Evolutionary conservation across 1,139 yeast genomes (phyloP), one percentile per base, ranked within the genome.

Genomic region (Yamadazyma friedrichii): DNA sequence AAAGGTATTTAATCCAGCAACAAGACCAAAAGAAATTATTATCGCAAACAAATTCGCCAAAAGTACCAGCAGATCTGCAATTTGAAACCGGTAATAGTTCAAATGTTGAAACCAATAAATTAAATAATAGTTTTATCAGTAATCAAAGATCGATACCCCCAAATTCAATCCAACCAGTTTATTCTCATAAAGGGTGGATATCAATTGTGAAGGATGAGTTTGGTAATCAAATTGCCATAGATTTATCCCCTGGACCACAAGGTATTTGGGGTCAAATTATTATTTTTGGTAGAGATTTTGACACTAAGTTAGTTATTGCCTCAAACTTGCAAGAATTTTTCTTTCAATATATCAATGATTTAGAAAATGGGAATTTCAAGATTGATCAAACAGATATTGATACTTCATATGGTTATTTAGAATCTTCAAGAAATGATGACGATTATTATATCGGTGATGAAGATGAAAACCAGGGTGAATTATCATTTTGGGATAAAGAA

Each of bases 191-290:
- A 39, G 75, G 79, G 6, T 81, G 86, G 87, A 65, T 81, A 39
- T 83, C 84, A 9, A 58, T 81, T 42, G 70, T 76, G 24, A 76
- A 73, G 50, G 87, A 81, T 56, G 70, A 67, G 40, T 71, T 65
- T 42, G 87, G 87, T 32, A 81, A 81, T 54, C 78, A 79, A 58
- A 64, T 81, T 44, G 87, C 84, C 2, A 54, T 81, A 35, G 87
- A 81, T 59, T 64, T 81, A 40, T 74, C 80, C 2, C 86, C 87
- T 0, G 84, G 84, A 3, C 77, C 82, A 20, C 64, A 61, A 27
- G 87, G 87, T 35, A 60, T 59, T 47, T 71, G 80, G 74, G 86
- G 87, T 17, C 87, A 81, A 58, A 63, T 81, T 13, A 80, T 81
- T 43, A 59, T 80, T 33, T 81, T 76, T 56, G 87, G 87, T 13